Evolutionary conservation across 345 rosid species (phyloP), one percentile per base, ranked within the genome.

Genomic region (Geranium rotundifolium): DNA sequence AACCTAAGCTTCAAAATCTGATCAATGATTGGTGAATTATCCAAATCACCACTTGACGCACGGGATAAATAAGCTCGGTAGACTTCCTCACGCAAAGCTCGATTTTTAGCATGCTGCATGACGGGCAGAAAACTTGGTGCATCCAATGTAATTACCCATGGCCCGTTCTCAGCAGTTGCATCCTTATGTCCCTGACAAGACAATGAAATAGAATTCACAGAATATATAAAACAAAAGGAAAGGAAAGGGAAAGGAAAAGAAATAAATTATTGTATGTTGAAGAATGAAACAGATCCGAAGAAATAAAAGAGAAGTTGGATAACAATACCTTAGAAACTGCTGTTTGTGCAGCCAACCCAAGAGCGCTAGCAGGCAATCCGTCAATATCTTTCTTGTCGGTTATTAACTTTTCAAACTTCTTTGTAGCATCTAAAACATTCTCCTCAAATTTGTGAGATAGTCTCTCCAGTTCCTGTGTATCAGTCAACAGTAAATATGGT

Each of bases 351-450:
- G 92, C 92, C 71, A 92, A 69, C 19, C 87, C 95, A 75, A 92
- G 88, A 70, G 95, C 83, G 65, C 95, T 85, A 60, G 95, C 83
- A 14, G 96, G 93, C 83, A 92, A 72, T 57, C 98, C 98, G 27
- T 89, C 91, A n/a, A 92, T 79, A 64, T 84, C 95, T 64, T 79
- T 85, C 76, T 89, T 84, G 75, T 87, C 88, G 2, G 84, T 84
- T 56, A 92, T 80, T 62, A 87, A 67, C 72, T 87, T 92, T 78
- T 89, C 95, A 83, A 84, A 92, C 60, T 77, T 84, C 78, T 89
- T 92, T 70, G 96, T 92, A 66, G 96, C 86, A 67, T 92, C 98
- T 78, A 92, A 73, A 63, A 87, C 93, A 67, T 92, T 92, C 77
- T 89, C 96, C 56, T 60, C 79, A 65, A 92, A 92, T 71, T 87